Base-by-base conservation (phyloP, 2,329 filamentous ascomycete species). In the Aphanocladium album region DNA sequence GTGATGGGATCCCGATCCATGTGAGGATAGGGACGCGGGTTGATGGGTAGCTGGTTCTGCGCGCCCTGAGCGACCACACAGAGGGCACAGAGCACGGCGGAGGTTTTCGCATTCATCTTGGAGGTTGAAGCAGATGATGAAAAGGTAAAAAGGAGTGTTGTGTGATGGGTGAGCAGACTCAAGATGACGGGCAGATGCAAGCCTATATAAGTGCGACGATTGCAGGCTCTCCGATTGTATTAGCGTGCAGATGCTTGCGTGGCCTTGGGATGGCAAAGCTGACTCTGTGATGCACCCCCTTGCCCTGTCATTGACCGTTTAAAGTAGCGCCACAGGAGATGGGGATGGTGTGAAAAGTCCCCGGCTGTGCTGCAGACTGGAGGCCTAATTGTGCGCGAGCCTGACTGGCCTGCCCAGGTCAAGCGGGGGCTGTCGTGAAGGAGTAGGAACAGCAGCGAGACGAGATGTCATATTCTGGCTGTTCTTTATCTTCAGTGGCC, bases 1-100 rank as follows among this genome's bases (percentile, higher is more conserved):
- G 60, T 61, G 21, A 45, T 21, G 19, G 60, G 60, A 41, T 57
- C 53, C 23, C 33, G 57, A 21, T 47, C 50, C 11, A 50, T 17
- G 17, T 21, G 23, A 19, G 16, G 27, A 7, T 12, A 21, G 17
- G 4, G 21, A 11, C n/a, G 27, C 16, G 16, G 39, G 21, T 47
- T 50, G 12, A 60, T 12, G 41, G 43, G 57, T 1, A 46, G 6
- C 41, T 60, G 49, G 27, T 47, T 47, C 21, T 50, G 57, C 16
- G 57, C 57, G 30, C n/a, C 57, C 25, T 41, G 11, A 5, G 50
- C 57, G 14, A 30, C 57, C 2, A 49, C 33, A 27, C 9, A 41
- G 17, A 60, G 41, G 19, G 41, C 50, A n/a, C 39, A 47, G 21
- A 60, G 30, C 33, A 54, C 49, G 4, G 23, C n/a, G 2, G 50